Evolutionary conservation across 2,329 filamentous ascomycete species (phyloP), one percentile per base, ranked within the genome.

Genomic region (Alternaria panax): DNA sequence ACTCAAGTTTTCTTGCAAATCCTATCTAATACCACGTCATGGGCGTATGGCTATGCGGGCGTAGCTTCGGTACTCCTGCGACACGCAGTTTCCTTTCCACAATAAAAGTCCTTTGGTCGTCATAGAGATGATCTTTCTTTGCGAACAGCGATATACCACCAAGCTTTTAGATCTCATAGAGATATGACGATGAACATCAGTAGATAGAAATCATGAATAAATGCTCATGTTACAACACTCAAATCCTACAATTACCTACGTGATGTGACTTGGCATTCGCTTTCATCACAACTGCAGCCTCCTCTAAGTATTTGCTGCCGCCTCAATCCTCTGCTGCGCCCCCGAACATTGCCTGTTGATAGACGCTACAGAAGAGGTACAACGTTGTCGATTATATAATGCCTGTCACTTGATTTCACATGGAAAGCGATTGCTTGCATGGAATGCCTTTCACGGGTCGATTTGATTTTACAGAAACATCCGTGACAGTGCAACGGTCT

Each of bases 11-110:
- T n/a, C 41, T 25, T 22, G 43, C 54, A 43, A 42, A 46, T 34
- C 27, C 32, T 48, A 46, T 40, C 28, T 50, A 54, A 54, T 54
- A 54, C 27, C 28, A 36, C 28, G 27, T 30, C 38, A 41, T 38
- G 38, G 28, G 51, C 34, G 51, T 25, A n/a, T 53, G 24, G 51
- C 51, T 53, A 53, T 53, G 51, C 51, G 38, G 51, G 51, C 51
- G 51, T 53, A 53, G 51, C 51, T 22, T 42, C 27, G 51, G 28
- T 51, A 40, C 48, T 51, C 32, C 27, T 40, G 32, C 22, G 48
- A 51, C 34, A 51, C 11, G 48, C 22, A 51, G 18, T 22, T 27
- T 40, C 24, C 14, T 40, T 48, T 48, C 20, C 22, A 27, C 32
- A 51, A 51, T 25, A 51, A 51, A 51, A 51, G 45, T 48, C 28